These are phyloP conservation scores for Achaetomium macrosporum DNA, from an alignment of 2,329 filamentous ascomycete genomes.

Conservation along the genomic window DNA sequence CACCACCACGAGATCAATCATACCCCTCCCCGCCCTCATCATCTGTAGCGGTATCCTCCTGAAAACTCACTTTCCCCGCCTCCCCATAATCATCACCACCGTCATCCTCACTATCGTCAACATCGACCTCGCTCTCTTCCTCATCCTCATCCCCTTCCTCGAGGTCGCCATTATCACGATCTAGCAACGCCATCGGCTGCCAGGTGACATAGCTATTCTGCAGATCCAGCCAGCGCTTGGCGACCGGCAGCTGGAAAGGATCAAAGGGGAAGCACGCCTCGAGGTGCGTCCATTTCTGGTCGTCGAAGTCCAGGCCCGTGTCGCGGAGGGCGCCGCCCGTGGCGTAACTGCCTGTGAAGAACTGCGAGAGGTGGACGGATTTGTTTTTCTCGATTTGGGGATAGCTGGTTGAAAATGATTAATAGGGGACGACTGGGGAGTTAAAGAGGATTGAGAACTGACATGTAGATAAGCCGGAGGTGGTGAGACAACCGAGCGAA, in stretches of 20 bases:
- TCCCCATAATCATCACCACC: constrained; percentile 25
- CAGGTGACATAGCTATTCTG: constrained; percentile 70
- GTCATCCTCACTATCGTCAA: constrained; percentile 28
- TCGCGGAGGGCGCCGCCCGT: constrained; percentile 51
- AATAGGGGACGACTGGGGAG: not conserved
- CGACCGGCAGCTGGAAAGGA: constrained; percentile 83
- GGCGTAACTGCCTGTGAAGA: constrained; percentile 52
- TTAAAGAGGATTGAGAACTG: not conserved
- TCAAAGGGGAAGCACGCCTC: constrained; percentile 98
- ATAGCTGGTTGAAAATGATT: constrained; percentile 39
- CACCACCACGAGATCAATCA: not conserved
- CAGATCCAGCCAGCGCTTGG: constrained; percentile 78
- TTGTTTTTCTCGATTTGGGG: constrained; percentile 89
- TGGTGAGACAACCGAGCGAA: constrained; percentile 85
- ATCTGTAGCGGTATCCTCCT: constrained; percentile 28
- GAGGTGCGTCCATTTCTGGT: constrained; percentile 76
- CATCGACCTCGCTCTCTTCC: constrained; percentile 18
- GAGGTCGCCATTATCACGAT: constrained; percentile 44
- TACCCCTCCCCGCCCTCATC: constrained; percentile 20
- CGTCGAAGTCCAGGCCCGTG: constrained; percentile 47
- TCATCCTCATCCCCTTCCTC: constrained; percentile 47
- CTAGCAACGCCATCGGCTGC: constrained; percentile 66
- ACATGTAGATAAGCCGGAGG: constrained; percentile 79
- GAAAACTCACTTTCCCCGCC: constrained; percentile 22
- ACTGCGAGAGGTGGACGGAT: constrained; percentile 71